These are phyloP conservation scores for Nasturtium officinale DNA, from an alignment of 345 rosid species.

Conservation along the genomic window DNA sequence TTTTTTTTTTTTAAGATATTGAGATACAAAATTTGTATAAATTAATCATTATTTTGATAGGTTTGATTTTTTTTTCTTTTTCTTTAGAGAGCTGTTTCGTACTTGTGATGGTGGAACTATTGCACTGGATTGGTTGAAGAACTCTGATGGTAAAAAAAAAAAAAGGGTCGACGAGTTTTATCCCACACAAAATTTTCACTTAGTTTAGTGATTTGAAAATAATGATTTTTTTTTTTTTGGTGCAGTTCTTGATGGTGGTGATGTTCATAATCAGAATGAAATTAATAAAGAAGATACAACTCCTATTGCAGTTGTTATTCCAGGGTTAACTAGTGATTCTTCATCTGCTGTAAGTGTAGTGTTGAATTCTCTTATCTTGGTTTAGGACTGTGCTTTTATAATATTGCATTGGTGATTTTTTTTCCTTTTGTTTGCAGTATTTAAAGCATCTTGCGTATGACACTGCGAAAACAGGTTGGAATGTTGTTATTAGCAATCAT, in stretches of 20 bases:
- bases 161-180: too few relatives aligned
- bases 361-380: neutral
- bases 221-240: too few relatives aligned
- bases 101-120: conserved; percentile 88
- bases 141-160: conserved; percentile 68
- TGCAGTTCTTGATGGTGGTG: conserved; percentile 47
- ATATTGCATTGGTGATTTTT: conserved; percentile 12
- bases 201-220: too few relatives aligned
- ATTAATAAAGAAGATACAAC: conserved; percentile 54
- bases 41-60: neutral
- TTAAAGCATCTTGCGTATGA: conserved; percentile 72
- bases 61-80: conserved; percentile 13
- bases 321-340: conserved; percentile 80
- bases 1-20: too few relatives aligned
- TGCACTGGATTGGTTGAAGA: conserved; percentile 82
- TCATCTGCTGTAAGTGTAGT: conserved; percentile 56
- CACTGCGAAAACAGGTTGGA: conserved; percentile 73
- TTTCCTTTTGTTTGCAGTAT: conserved; percentile 48
- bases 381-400: neutral
- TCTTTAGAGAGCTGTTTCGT: conserved; percentile 61
- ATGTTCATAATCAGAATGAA: conserved; percentile 28
- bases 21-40: neutral
- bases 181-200: too few relatives aligned
- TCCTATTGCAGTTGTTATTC: conserved; percentile 63
- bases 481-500: conserved; percentile 89